Conservation (phyloP, 2,329 filamentous ascomycete genomes). For the Monosporascus sp. region DNA sequence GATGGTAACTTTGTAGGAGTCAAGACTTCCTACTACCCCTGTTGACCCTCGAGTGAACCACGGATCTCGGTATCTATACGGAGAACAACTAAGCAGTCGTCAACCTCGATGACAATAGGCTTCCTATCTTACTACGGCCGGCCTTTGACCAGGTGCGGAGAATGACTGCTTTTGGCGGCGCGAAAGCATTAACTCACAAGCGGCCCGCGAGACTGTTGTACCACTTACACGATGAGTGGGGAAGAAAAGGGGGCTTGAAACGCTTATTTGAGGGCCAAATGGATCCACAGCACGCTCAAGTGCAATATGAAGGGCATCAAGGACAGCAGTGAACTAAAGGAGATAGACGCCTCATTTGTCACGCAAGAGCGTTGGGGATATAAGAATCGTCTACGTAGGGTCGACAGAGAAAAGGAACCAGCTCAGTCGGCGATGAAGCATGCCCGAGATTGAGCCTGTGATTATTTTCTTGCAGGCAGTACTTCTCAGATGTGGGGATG, state of each 20-base stretch:
- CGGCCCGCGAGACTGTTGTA: conserved; percentile 1
- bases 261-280: conserved; percentile 8
- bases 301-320: not conserved
- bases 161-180: not conserved
- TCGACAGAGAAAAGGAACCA: conserved; percentile 4
- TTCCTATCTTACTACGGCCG: not conserved
- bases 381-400: not conserved
- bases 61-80: conserved; percentile 4
- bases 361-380: conserved; percentile 2
- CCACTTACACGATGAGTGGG: conserved; percentile 7
- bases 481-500: too few relatives aligned
- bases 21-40: conserved; percentile 5
- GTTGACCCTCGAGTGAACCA: conserved; percentile 5
- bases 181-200: not conserved
- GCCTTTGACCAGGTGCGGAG: conserved; percentile 1
- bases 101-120: conserved; percentile 4
- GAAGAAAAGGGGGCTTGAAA: conserved; percentile 1
- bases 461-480: too few relatives aligned
- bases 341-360: not conserved
- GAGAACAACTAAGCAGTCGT: conserved; percentile 3
- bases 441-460: too few relatives aligned
- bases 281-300: not conserved
- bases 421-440: too few relatives aligned
- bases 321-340: not conserved
- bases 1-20: conserved; percentile 1